phyloP scores from a whole-genome alignment of 2,329 filamentous ascomycete species.

The Scytalidium lignicola region DNA sequence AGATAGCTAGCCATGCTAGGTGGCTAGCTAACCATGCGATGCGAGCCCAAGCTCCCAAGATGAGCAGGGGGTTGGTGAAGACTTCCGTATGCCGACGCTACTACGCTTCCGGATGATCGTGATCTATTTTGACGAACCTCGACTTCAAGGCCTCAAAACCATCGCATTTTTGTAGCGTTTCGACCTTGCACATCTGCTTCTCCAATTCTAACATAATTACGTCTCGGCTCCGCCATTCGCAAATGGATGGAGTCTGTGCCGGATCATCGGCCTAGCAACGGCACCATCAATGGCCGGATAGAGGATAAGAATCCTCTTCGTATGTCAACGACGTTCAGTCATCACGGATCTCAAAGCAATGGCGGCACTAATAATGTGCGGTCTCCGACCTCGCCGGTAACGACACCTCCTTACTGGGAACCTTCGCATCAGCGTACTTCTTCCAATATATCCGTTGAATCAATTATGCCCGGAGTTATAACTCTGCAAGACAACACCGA shows the following conservation, averaged over 20 bases:
- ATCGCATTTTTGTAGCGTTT: not conserved
- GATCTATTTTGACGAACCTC: not conserved
- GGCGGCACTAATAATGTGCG: not conserved
- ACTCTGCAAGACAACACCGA: constrained; percentile 53
- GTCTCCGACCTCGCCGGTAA: constrained; percentile 19
- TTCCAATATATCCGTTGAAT: constrained; percentile 43
- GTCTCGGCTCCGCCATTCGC: constrained; percentile 13
- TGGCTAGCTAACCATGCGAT: too few species aligned
- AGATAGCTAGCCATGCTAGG: too few species aligned
- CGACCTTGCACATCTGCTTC: not conserved
- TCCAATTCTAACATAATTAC: too few species aligned
- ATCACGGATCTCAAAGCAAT: not conserved
- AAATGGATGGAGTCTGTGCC: constrained; percentile 24
- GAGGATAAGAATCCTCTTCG: not conserved
- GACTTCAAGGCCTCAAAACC: not conserved
- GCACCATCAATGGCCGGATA: constrained; percentile 5
- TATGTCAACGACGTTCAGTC: not conserved
- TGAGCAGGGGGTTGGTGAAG: not conserved
- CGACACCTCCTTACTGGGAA: constrained; percentile 37
- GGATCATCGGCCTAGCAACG: constrained; percentile 11
- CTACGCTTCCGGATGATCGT: not conserved
- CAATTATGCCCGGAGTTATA: constrained; percentile 49
- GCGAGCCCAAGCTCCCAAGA: not conserved
- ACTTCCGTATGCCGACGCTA: not conserved
- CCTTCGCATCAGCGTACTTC: constrained; percentile 25